Base-by-base conservation (phyloP, 2,329 filamentous ascomycete genomes). In the Aciculosporium take region DNA sequence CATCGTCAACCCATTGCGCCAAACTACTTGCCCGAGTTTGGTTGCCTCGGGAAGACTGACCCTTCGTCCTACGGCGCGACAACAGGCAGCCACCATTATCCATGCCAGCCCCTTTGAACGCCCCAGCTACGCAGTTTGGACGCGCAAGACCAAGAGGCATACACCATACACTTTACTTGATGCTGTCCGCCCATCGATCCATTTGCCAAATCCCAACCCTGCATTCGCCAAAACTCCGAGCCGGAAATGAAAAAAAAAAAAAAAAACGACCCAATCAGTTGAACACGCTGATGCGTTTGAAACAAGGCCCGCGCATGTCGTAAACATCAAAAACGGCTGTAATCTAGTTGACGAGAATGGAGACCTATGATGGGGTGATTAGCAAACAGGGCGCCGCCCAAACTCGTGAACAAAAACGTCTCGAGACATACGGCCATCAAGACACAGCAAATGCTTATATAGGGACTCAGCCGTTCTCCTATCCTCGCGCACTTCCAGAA, bases 401-500 rank as follows among this genome's bases (percentile, higher is more conserved):
- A n/a, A n/a, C n/a, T n/a, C n/a, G n/a, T n/a, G n/a, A n/a, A n/a
- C n/a, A n/a, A n/a, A n/a, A n/a, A 21, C 9, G 10, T 8, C 12
- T 15, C 25, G 15, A 4, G 41, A 60, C 71, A 46, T 61, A 95
- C 91, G 50, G 91, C 91, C 88, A 98, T 96, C 53, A 86, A 63
- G 25, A 95, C 71, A 60, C 89, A 96, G 60, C 86, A 93, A 58
- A 96, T 68, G 66, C 86, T 93, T 54, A 98, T 85, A 61, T 96
- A 96, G 32, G 91, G 91, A 59, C 87, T 95, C 50, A 98, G 61
- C 48, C 91, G 69, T 68, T 98, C 91, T 29, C 91, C 91, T 58
- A 98, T 79, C 49, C 91, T 73, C 21, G 91, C 91, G 48, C 79
- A 87, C 65, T 96, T 95, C 91, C 91, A 98, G 59, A 96, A 93